Percentiles rank a stretch among this genome's conserved stretches.
Conservation (phyloP, 768 basidiomycete species). For the Podaxis mareebaensis region DNA sequence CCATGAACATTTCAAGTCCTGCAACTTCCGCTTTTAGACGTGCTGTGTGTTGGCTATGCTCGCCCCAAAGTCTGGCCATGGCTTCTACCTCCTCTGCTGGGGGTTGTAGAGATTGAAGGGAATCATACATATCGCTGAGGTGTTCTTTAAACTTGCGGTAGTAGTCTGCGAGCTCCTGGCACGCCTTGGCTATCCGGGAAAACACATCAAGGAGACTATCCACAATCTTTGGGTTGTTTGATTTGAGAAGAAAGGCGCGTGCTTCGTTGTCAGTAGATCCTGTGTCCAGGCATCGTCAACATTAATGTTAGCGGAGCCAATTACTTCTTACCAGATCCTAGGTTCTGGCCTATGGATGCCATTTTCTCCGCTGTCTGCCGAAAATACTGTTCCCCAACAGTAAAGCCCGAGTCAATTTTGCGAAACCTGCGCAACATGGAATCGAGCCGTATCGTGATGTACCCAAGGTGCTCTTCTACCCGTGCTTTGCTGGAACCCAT, state of each 20-base stretch:
- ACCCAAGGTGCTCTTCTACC: neutral
- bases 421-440: neutral
- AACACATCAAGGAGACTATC: neutral
- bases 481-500: neutral
- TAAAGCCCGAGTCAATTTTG: neutral
- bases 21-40: neutral
- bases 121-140: neutral
- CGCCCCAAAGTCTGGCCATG: neutral
- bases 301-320: neutral
- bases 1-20: neutral
- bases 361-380: neutral
- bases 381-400: neutral
- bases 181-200: neutral
- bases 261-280: neutral
- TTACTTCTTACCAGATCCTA: neutral
- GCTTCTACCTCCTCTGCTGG: neutral
- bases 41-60: neutral
- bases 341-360: neutral
- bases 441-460: neutral
- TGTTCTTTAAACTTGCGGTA: neutral
- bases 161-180: neutral
- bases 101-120: neutral
- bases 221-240: neutral
- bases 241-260: neutral
- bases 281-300: neutral